Base-by-base conservation (phyloP, 2,329 filamentous ascomycete species). In the Volutella citrinella region DNA sequence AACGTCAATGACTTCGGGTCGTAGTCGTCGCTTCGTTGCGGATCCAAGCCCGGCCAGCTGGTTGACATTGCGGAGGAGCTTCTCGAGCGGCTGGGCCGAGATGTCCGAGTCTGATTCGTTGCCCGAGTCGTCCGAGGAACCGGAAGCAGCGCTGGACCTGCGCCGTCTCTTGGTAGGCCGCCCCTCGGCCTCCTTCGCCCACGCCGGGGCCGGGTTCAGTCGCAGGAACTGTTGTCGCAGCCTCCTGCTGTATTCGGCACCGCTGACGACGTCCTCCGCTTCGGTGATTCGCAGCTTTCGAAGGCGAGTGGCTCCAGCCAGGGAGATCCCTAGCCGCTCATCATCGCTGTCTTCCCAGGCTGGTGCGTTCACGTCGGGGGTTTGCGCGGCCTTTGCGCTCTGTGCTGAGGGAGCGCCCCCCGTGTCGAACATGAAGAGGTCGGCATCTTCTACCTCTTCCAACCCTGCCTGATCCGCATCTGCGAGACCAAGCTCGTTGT, bases 331-430 rank as follows among this genome's bases (percentile, higher is more conserved):
- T 43, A 96, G 68, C 34, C 87, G 78, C 56, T 97, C 93, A 56
- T 98, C 93, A 52, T 98, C 93, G 61, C 90, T 97, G 59, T 98
- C 93, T 49, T 90, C 81, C 93, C 93, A 98, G 2, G 80, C 86
- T 4, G 82, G 73, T 14, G 69, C 68, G 25, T 74, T 67, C 28
- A 44, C 52, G 12, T 54, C 49, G 18, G 43, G 41, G 16, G 51
- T 40, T 14, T 51, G 46, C 25, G 44, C 20, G 13, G 54, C 32
- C 21, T 62, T 56, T 6, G 55, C 35, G 9, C 49, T 33, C 10
- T 60, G 51, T 18, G 64, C 54, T 14, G 52, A 59, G n/a, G 39
- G 13, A 2, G 65, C 64, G 16, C 72, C 67, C 24, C 78, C 80
- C 2, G 82, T 76, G 59, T 96, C 89, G 44, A 91, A 74, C 63